These are phyloP conservation scores for Chrysosphaeria jannelii DNA, from an alignment of 2,329 filamentous ascomycete genomes.

Conservation along the genomic window DNA sequence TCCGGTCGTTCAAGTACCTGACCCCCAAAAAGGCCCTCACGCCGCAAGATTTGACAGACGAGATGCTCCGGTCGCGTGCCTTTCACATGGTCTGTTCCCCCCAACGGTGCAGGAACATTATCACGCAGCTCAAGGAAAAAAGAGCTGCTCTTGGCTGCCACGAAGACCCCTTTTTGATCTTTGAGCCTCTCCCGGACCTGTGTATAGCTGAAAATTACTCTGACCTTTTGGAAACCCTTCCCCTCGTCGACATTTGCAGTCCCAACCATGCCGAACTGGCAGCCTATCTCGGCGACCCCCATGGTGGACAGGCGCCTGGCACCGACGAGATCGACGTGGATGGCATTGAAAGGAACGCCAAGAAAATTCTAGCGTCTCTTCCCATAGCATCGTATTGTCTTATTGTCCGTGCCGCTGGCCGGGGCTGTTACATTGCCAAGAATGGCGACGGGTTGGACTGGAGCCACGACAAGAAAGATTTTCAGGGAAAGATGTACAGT, in stretches of 20 bases:
- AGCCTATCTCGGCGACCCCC: slow-evolving; percentile 41
- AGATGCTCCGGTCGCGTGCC: slow-evolving; percentile 38
- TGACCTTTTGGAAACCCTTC: slow-evolving; percentile 31
- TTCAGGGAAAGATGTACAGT: slow-evolving; percentile 13
- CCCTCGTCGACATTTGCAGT: slow-evolving; percentile 29
- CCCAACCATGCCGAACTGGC: slow-evolving; percentile 83
- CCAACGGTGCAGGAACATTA: too few species aligned
- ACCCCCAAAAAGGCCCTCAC: slow-evolving; percentile 67
- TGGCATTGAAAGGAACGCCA: slow-evolving; percentile 26
- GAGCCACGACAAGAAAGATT: slow-evolving; percentile 9
- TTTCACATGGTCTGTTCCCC: too few species aligned
- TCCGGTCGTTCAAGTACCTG: slow-evolving; percentile 54
- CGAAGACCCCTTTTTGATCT: slow-evolving; percentile 69
- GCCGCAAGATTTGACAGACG: slow-evolving; percentile 33
- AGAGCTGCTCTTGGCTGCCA: too few species aligned
- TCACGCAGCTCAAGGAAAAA: too few species aligned
- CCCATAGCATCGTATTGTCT: slow-evolving; percentile 33
- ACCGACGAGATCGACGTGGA: slow-evolving; percentile 21
- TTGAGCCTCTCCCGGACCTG: slow-evolving; percentile 82
- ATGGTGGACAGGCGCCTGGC: slow-evolving; percentile 19
- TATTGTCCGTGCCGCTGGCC: slow-evolving; percentile 39
- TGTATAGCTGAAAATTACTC: slow-evolving; percentile 41
- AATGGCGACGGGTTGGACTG: slow-evolving; percentile 18
- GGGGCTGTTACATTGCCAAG: slow-evolving; percentile 35
- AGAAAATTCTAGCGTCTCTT: slow-evolving; percentile 31